Percentiles rank a stretch among this genome's conserved stretches.
These are phyloP conservation scores for Sporobolomyces roseus DNA, from an alignment of 768 basidiomycete species.

Conservation along the genomic window DNA sequence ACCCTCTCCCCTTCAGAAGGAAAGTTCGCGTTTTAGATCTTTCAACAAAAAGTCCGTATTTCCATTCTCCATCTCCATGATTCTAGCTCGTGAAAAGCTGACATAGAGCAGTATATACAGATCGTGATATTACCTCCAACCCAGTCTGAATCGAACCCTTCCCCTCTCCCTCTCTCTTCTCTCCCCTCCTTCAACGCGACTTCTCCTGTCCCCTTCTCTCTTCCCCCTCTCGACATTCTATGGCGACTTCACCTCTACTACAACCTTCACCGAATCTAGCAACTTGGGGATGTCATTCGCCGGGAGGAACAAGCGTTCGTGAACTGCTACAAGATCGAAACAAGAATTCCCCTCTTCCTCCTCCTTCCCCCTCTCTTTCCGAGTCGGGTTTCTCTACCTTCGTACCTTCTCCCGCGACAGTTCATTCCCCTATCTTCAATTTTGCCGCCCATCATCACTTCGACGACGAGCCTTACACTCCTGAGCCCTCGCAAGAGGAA, in stretches of 20 bases:
- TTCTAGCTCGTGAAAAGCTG: no score
- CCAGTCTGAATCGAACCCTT: neutral
- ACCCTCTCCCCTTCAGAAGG: neutral
- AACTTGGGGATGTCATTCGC: slow-evolving; percentile 9
- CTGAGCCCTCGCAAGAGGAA: neutral
- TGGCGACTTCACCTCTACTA: slow-evolving; percentile 18
- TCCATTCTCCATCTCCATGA: neutral
- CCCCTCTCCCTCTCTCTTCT: neutral
- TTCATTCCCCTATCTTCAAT: slow-evolving; percentile 25
- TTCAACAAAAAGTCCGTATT: no score
- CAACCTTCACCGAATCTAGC: neutral
- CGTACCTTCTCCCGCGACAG: slow-evolving; percentile 10
- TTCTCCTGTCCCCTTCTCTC: neutral
- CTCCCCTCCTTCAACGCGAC: neutral
- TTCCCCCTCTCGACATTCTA: neutral
- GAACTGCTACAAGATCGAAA: slow-evolving; percentile 25
- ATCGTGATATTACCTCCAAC: neutral
- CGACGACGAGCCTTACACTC: slow-evolving; percentile 14
- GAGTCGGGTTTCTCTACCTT: slow-evolving; percentile 25
- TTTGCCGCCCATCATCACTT: slow-evolving; percentile 24
- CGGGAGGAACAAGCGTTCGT: neutral
- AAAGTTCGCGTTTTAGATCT: neutral
- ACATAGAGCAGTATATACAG: no score
- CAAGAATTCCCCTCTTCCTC: slow-evolving; percentile 17
- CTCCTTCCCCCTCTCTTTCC: slow-evolving; percentile 18